Percentiles rank a stretch among this genome's conserved stretches.
These are phyloP conservation scores for Stemphylium vesicarium DNA, from an alignment of 2,329 filamentous ascomycete genomes.

Conservation along the genomic window DNA sequence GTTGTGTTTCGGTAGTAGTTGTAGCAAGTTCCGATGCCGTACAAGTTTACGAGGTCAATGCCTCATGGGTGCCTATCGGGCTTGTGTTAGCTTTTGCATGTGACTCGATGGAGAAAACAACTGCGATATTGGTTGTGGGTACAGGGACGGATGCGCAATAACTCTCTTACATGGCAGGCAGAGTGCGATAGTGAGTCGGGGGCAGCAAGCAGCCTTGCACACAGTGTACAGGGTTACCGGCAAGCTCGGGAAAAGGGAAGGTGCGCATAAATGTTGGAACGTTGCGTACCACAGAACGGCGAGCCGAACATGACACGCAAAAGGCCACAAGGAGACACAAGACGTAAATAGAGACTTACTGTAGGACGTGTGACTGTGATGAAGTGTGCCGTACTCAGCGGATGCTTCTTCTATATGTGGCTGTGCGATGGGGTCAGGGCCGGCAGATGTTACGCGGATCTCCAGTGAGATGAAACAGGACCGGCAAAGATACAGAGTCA, in stretches of 20 bases:
- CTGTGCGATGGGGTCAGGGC: slow-evolving; percentile 3
- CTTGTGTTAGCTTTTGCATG: slow-evolving; percentile 15
- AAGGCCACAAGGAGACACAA: slow-evolving; percentile 2
- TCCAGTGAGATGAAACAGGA: slow-evolving; percentile 26
- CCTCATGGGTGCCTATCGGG: slow-evolving; percentile 16
- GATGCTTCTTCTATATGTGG: slow-evolving; percentile 9
- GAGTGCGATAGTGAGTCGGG: neutral
- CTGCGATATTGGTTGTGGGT: neutral
- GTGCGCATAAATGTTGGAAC: slow-evolving; percentile 3
- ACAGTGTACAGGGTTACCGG: slow-evolving; percentile 8
- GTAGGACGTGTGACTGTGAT: slow-evolving; percentile 16
- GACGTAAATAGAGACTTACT: slow-evolving; percentile 18
- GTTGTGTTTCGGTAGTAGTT: neutral
- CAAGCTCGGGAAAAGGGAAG: slow-evolving; percentile 1
- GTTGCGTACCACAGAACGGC: neutral
- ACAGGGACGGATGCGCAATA: neutral
- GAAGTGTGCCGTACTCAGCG: slow-evolving; percentile 4
- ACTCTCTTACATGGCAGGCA: neutral
- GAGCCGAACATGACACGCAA: neutral
- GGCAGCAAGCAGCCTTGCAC: neutral
- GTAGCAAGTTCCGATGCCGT: neutral
- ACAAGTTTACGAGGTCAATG: slow-evolving; percentile 2
- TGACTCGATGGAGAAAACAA: neutral
- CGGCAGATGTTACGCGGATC: slow-evolving; percentile 11
- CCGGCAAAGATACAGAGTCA: slow-evolving; percentile 29